Percentiles rank a stretch among this genome's conserved stretches.
phyloP scores from a whole-genome alignment of 352 stramenopile genomes.

The Pythium utonaiense region DNA sequence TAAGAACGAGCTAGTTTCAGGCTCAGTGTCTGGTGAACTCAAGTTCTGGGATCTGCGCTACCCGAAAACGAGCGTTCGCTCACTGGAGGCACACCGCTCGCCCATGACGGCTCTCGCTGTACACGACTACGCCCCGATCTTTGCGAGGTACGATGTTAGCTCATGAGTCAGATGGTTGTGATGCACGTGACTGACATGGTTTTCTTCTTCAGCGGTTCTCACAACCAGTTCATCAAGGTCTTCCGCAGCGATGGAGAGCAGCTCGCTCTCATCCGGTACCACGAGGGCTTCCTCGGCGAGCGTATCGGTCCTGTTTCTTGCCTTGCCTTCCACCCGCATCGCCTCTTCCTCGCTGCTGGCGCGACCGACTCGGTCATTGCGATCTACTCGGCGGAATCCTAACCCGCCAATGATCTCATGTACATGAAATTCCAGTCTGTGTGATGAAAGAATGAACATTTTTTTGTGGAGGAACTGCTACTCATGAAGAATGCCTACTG shows the following conservation, averaged over 20 bases:
- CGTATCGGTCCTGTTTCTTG: slow-evolving; percentile 96
- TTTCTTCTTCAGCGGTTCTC: slow-evolving; percentile 80
- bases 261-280: slow-evolving; percentile 89
- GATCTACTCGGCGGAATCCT: slow-evolving; percentile 89
- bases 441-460: not conserved
- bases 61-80: slow-evolving; percentile 74
- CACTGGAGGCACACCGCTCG: slow-evolving; percentile 88
- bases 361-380: slow-evolving; percentile 95
- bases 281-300: slow-evolving; percentile 96
- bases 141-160: slow-evolving; percentile 75
- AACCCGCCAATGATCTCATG: too few species aligned
- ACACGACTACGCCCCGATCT: slow-evolving; percentile 94
- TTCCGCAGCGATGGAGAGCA: slow-evolving; percentile 89
- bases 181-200: not conserved
- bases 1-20: slow-evolving; percentile 91
- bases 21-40: slow-evolving; percentile 92
- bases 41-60: slow-evolving; percentile 97
- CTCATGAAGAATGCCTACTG: not conserved
- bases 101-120: slow-evolving; percentile 96
- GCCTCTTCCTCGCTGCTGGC: slow-evolving; percentile 93
- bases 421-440: too few species aligned
- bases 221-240: slow-evolving; percentile 99
- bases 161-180: not conserved
- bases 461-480: not conserved
- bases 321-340: slow-evolving; percentile 96